These are phyloP conservation scores for Apophysomyces elegans DNA, from an alignment of 371 early-diverging fungal species.

Conservation along the genomic window DNA sequence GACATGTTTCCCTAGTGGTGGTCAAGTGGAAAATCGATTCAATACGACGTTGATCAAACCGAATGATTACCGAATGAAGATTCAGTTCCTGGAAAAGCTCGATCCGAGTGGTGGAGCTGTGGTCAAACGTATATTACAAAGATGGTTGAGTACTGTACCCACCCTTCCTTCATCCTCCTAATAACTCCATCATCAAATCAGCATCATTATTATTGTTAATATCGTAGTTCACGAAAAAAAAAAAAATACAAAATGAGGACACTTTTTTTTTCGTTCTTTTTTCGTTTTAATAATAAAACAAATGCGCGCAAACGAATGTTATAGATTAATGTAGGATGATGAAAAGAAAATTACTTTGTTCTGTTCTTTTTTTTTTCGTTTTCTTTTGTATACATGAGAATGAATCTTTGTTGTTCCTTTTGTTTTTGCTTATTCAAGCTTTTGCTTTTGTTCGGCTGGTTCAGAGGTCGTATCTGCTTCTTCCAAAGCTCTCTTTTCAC, in stretches of 20 bases:
- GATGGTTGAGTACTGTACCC: slow-evolving; percentile 45
- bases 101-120: slow-evolving; percentile 60
- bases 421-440: neutral
- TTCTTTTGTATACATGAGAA: neutral
- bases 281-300: no score
- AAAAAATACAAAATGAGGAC: no score
- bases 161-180: neutral
- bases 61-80: slow-evolving; percentile 41
- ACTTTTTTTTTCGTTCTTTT: no score
- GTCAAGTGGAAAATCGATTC: slow-evolving; percentile 40
- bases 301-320: no score
- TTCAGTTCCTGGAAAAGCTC: slow-evolving; percentile 61
- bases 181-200: neutral
- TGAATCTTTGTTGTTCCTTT: no score
- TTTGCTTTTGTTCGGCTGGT: slow-evolving; percentile 6
- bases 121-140: slow-evolving; percentile 57
- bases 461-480: slow-evolving; percentile 8
- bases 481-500: slow-evolving; percentile 19
- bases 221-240: no score
- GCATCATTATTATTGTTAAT: neutral
- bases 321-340: neutral
- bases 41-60: slow-evolving; percentile 48
- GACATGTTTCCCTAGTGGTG: slow-evolving; percentile 36
- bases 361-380: neutral
- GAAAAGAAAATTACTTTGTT: neutral